A percentile compares a stretch with the other conserved stretches of the same genome.
Conservation (phyloP, 768 basidiomycete species). For the Amanita pseudoporphyria region DNA sequence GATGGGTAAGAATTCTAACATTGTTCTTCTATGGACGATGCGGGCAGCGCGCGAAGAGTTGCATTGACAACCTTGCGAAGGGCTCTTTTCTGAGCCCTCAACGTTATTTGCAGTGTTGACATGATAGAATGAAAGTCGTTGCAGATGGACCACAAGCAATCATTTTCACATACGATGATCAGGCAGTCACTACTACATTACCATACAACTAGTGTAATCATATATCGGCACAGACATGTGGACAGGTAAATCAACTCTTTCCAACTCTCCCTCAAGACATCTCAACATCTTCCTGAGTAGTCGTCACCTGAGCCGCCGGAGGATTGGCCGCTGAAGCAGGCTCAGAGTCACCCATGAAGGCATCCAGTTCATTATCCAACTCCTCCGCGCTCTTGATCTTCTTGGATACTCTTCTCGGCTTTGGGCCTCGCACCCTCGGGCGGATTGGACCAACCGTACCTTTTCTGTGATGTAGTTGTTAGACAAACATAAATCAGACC, state of each 20-base stretch:
- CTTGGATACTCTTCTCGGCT: conserved; percentile 24
- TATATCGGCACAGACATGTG: conserved; percentile 2
- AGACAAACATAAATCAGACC: not conserved
- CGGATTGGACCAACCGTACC: conserved; percentile 40
- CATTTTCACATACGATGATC: not conserved
- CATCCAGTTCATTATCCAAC: conserved; percentile 81
- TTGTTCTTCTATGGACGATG: conserved; percentile 43
- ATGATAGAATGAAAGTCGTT: not conserved
- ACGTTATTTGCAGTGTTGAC: conserved; percentile 7
- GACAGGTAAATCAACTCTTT: not conserved
- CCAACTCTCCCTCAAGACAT: conserved; percentile 27
- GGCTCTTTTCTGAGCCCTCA: conserved; percentile 42
- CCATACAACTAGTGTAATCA: conserved; percentile 3
- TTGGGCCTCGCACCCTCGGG: conserved; percentile 23
- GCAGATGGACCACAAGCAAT: not conserved
- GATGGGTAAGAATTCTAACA: conserved; percentile 30
- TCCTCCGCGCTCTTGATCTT: conserved; percentile 74
- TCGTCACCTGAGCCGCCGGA: conserved; percentile 7
- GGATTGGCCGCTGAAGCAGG: conserved; percentile 14
- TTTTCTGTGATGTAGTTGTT: conserved; percentile 15
- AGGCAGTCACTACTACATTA: not conserved
- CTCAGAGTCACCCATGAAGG: conserved; percentile 64
- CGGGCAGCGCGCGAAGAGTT: conserved; percentile 34
- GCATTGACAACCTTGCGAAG: conserved; percentile 42
- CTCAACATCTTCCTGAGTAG: conserved; percentile 35